Conservation (phyloP, 208 protist genomes). For the Leptomonas pyrrhocoris region DNA sequence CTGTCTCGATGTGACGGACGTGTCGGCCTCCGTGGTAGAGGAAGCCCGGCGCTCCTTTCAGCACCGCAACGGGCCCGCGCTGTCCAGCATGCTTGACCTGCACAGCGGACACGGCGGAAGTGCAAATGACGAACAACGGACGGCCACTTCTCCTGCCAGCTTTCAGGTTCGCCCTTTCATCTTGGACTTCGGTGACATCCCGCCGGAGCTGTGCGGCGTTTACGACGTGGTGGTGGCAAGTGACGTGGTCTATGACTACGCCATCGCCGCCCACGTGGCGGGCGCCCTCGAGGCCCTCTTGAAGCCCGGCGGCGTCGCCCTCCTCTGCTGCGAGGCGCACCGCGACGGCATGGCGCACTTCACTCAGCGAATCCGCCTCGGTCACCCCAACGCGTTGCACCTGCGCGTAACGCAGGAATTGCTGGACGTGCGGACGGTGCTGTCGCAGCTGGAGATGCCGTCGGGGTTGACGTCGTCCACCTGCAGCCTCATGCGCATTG, state of each 20-base stretch:
- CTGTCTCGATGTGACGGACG: constrained; percentile 51
- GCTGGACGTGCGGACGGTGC: constrained; percentile 29
- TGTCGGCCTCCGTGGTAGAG: constrained; percentile 39
- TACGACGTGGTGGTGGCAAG: constrained; percentile 60
- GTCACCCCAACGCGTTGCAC: constrained; percentile 18
- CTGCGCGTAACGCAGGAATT: constrained; percentile 38
- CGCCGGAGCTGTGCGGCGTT: constrained; percentile 13
- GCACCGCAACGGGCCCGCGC: constrained; percentile 27
- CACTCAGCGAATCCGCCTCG: constrained; percentile 19
- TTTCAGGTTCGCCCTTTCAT: constrained; percentile 20
- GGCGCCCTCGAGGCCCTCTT: constrained; percentile 46
- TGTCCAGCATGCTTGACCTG: constrained; percentile 1
- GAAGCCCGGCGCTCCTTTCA: constrained; percentile 38
- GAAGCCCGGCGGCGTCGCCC: constrained; percentile 41
- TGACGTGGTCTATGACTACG: constrained; percentile 67
- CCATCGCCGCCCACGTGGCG: constrained; percentile 44
- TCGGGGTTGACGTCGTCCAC: constrained; percentile 29
- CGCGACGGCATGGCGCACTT: constrained; percentile 61
- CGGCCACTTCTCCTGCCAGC: not conserved
- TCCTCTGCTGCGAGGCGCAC: constrained; percentile 69
- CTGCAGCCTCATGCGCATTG: constrained; percentile 46
- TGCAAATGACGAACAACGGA: not conserved
- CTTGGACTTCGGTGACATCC: constrained; percentile 49
- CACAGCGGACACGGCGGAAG: not conserved
- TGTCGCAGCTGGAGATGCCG: constrained; percentile 37